These are phyloP conservation scores for Mucor racemosus DNA, from an alignment of 371 early-diverging fungal genomes.

Conservation along the genomic window DNA sequence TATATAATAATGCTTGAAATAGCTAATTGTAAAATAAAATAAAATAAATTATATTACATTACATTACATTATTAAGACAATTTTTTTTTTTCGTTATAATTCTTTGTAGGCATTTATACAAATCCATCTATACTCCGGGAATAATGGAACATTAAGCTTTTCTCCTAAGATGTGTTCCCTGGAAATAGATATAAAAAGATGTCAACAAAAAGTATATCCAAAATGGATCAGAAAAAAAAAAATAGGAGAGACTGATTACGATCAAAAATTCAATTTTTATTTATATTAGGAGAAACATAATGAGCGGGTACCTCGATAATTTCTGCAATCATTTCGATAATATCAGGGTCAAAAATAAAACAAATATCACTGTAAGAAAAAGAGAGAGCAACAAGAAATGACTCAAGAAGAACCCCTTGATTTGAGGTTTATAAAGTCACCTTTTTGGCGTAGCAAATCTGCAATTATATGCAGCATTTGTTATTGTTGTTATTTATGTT, in stretches of 20 bases:
- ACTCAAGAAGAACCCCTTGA: background rate
- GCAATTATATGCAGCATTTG: constrained; percentile 9
- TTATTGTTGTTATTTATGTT: constrained; percentile 3
- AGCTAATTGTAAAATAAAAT: background rate
- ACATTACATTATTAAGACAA: background rate
- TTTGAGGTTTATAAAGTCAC: constrained; percentile 2
- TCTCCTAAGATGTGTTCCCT: background rate
- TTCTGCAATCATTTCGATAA: background rate
- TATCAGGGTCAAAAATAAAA: constrained; percentile 2
- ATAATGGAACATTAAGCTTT: constrained; percentile 6
- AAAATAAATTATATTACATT: too few species aligned
- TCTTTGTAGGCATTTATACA: background rate
- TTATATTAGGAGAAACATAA: constrained; percentile 2
- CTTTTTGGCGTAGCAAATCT: constrained; percentile 5
- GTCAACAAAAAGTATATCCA: background rate
- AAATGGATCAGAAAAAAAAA: constrained; percentile 1
- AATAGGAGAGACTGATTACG: constrained; percentile 4
- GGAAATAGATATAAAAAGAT: background rate
- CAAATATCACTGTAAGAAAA: background rate
- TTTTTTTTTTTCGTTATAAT: background rate
- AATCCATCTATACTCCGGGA: constrained; percentile 19
- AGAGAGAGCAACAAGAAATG: background rate
- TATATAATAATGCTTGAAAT: background rate
- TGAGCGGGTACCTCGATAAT: constrained; percentile 2
- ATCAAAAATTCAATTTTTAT: background rate